Base-by-base conservation (phyloP, 1,139 yeast genomes). In the Nakaseomyces bracarensis region DNA sequence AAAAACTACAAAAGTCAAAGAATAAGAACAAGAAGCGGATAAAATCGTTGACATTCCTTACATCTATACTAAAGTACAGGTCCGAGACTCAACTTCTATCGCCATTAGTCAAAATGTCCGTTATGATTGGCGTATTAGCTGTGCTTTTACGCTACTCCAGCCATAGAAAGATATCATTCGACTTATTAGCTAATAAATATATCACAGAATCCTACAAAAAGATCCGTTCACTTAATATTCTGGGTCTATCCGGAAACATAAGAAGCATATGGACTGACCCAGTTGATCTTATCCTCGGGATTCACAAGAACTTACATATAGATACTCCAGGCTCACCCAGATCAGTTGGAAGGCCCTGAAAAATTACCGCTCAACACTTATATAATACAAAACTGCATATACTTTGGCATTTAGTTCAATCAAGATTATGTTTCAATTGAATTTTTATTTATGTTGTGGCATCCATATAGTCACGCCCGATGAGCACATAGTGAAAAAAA, bases 261-360 rank as follows among this genome's bases (percentile, higher is more conserved):
- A 21, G 34, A 4, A 30, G 14, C 22, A 30, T 18, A 16, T 30
- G 34, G 34, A 8, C 34, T 9, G 34, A 30, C 3, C 34, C 34
- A 30, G 21, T 18, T 3, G 34, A 30, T 6, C 7, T 30, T 3
- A 14, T 30, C 4, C 22, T 30, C 21, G 34, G 34, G 4, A 2
- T 22, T 10, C 34, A 19, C 13, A 30, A 15, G 25, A 7, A 7
- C 7, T 10, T 22, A 10, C 34, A 30, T 30, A 30, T 30, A 10
- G 34, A 30, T 18, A 16, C 20, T 22, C 22, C 34, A 11, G 22
- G 34, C 3, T 11, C 34, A 2, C 34, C 34, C 13, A 30, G 34
- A n/a, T 21, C 30, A 13, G 30, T 16, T 3, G 14, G 18, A 14
- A 13, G n/a, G n/a, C n/a, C n/a, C n/a, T n/a, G n/a, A n/a, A n/a